These are phyloP conservation scores for Tetrapisispora namnaoensis DNA, from an alignment of 805 yeast genomes.

Conservation along the genomic window DNA sequence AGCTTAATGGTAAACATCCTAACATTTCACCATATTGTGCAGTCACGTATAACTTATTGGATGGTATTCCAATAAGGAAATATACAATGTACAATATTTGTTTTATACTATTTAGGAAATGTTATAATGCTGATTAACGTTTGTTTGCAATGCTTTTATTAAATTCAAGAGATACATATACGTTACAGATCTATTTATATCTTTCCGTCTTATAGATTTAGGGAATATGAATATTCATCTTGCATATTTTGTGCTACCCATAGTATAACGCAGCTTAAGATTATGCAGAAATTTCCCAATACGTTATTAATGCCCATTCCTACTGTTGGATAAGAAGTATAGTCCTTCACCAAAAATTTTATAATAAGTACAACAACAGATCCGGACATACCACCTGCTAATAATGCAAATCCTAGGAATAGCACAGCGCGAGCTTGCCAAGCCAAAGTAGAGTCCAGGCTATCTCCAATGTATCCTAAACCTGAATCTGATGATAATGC, in stretches of 20 bases:
- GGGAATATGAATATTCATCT: conserved; percentile 89
- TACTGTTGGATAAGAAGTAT: conserved; percentile 68
- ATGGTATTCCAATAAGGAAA: no score
- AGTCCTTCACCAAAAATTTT: conserved; percentile 72
- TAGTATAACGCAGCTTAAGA: conserved; percentile 79
- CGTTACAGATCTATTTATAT: neutral
- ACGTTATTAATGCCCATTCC: conserved; percentile 93
- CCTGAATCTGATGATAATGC: conserved; percentile 32
- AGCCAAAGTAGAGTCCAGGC: conserved; percentile 45
- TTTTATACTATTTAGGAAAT: no score
- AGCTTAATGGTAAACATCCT: neutral
- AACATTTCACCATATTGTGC: neutral
- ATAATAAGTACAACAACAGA: conserved; percentile 79
- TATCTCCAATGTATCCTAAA: conserved; percentile 19
- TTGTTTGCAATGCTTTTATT: neutral
- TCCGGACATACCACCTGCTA: conserved; percentile 93
- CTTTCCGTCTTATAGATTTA: conserved; percentile 47
- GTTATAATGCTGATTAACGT: no score
- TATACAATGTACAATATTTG: no score
- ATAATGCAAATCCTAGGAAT: conserved; percentile 82
- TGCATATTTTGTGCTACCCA: conserved; percentile 96
- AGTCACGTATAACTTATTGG: no score
- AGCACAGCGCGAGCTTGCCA: conserved; percentile 92
- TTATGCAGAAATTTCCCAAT: conserved; percentile 62
- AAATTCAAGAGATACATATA: neutral